Evolutionary conservation across 257 asterid genomes (phyloP), one percentile per base, ranked within the genome.

Genomic region (Leonotis leonurus): DNA sequence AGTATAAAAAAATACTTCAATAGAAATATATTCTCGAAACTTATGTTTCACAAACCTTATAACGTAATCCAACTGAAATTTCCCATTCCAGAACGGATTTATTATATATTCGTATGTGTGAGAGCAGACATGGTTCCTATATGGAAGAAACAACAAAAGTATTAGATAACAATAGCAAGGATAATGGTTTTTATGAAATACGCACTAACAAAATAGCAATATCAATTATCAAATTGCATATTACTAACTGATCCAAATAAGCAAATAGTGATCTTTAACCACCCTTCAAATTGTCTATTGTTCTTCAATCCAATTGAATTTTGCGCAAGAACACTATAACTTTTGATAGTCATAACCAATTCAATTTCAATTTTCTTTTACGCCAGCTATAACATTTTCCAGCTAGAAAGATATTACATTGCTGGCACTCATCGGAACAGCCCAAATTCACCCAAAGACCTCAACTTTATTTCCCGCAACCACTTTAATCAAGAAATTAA

Each of bases 71-170:
- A 76, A 65, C 96, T 56, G 99, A 83, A 62, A 93, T 83, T 75
- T 93, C 99, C 99, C 99, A 93, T 71, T 93, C 99, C 86, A 93
- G 73, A 74, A 93, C 97, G 13, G 99, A 93, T 61, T 93, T 93
- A 70, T 93, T 93, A 73, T 86, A 85, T 64, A 93, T 80, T 79
- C 97, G 75, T 66, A 85, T 63, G 83, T 89, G 95, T 14, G 97
- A 89, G 71, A 93, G 95, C 60, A 93, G 73, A 60, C 96, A 85
- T 1, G 99, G 97, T 67, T 85, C 99, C 99, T 93, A 78, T 33
- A 78, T 57, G 20, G 40, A 63, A 68, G 50, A 37, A 62, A 60
- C 27, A 54, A 65, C 11, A 40, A 64, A 52, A 2, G 56, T 35
- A 58, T 60, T 53, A 58, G 56, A 76, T 54, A 27, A 63, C 22